These are phyloP conservation scores for Tremella mesenterica DNA, from an alignment of 768 basidiomycete species.

Conservation along the genomic window DNA sequence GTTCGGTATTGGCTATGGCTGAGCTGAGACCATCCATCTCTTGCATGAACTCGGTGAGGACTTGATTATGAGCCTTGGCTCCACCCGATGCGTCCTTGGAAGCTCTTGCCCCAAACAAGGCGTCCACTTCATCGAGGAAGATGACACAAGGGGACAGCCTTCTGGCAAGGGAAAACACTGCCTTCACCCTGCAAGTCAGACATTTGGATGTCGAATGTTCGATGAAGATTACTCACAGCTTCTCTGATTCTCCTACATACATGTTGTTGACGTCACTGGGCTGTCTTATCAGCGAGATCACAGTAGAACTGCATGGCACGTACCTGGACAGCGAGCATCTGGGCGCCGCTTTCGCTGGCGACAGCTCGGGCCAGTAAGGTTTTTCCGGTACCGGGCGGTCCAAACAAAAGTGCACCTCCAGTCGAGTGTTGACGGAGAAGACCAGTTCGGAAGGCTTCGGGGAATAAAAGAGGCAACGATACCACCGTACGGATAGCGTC, in stretches of 20 bases:
- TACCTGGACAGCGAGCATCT: slow-evolving; percentile 70
- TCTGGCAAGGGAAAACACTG: slow-evolving; percentile 78
- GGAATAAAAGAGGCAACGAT: slow-evolving; percentile 76
- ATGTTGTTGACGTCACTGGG: slow-evolving; percentile 96
- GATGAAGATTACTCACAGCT: slow-evolving; percentile 42
- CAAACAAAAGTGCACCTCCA: slow-evolving; percentile 83
- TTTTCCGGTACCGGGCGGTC: slow-evolving; percentile 84
- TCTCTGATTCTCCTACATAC: slow-evolving; percentile 44
- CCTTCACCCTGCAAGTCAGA: slow-evolving; percentile 53
- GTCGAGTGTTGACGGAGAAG: slow-evolving; percentile 86
- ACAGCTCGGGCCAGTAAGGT: slow-evolving; percentile 80
- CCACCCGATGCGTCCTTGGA: slow-evolving; percentile 62
- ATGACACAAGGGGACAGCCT: slow-evolving; percentile 81
- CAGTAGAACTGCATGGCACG: slow-evolving; percentile 1
- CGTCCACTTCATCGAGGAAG: slow-evolving; percentile 91
- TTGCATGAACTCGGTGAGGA: slow-evolving; percentile 48
- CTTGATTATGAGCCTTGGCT: slow-evolving; percentile 71
- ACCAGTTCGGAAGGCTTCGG: slow-evolving; percentile 75
- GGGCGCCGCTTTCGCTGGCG: slow-evolving; percentile 84
- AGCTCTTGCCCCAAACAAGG: slow-evolving; percentile 79
- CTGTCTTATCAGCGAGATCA: slow-evolving; percentile 34
- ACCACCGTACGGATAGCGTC: slow-evolving; percentile 88
- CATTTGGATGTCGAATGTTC: slow-evolving; percentile 57
- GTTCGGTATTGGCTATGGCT: slow-evolving; percentile 60
- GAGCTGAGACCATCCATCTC: slow-evolving; percentile 80